Conservation (phyloP, 108 stramenopile species). For the Craspedostauros australis region DNA sequence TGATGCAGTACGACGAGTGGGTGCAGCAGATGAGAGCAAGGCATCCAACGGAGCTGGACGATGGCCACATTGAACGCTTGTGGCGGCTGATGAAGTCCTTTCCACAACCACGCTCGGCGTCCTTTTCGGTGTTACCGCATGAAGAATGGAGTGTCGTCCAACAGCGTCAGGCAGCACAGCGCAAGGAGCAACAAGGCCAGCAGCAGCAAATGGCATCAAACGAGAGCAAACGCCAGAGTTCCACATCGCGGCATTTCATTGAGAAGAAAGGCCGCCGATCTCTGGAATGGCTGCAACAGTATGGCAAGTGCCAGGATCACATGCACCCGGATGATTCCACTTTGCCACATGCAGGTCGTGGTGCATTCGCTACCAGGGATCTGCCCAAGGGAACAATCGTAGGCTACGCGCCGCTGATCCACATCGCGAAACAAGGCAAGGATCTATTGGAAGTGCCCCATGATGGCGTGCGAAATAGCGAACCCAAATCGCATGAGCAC, state of each 20-base stretch:
- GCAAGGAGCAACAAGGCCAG: too few relatives aligned
- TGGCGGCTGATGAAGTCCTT: slow-evolving; percentile 14
- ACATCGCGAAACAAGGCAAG: slow-evolving; percentile 24
- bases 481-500: neutral
- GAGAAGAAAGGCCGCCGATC: slow-evolving; percentile 12
- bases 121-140: too few relatives aligned
- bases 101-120: neutral
- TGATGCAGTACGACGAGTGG: slow-evolving; percentile 22
- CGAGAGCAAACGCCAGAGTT: too few relatives aligned
- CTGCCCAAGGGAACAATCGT: slow-evolving; percentile 68
- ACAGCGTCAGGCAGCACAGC: too few relatives aligned
- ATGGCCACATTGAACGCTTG: slow-evolving; percentile 20
- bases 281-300: slow-evolving; percentile 55
- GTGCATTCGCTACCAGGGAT: slow-evolving; percentile 74
- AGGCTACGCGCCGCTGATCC: slow-evolving; percentile 70
- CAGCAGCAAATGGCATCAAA: too few relatives aligned
- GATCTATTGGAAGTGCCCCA: slow-evolving; percentile 14
- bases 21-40: slow-evolving; percentile 9
- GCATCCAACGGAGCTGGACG: neutral
- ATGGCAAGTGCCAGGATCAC: slow-evolving; percentile 76
- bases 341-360: slow-evolving; percentile 72
- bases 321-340: slow-evolving; percentile 52
- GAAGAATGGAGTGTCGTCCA: neutral
- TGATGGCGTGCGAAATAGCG: neutral
- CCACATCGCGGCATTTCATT: too few relatives aligned